Evolutionary conservation across 2,329 filamentous ascomycete species (phyloP).

Genomic region (Trichophyton simii): DNA sequence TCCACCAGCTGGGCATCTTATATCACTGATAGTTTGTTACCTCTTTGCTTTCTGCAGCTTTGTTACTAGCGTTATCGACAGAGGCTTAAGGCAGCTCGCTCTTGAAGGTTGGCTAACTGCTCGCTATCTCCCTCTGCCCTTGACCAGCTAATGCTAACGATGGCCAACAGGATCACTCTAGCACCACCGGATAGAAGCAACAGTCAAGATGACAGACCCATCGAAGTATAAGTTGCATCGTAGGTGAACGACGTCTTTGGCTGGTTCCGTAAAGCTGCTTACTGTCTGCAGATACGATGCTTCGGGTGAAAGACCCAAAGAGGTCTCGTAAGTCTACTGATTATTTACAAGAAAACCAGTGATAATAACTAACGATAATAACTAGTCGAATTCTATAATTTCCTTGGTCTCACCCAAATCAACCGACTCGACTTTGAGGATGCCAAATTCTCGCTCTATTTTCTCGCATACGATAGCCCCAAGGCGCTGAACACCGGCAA

Average conservation of each 20-base stretch:
- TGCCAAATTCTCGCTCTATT: conserved; percentile 89
- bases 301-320: conserved; percentile 90
- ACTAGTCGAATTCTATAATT: conserved; percentile 81
- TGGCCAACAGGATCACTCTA: background rate
- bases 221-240: conserved; percentile 55
- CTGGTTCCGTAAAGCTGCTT: background rate
- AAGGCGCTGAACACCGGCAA: conserved; percentile 60
- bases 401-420: conserved; percentile 75
- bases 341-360: background rate
- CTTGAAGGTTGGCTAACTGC: background rate
- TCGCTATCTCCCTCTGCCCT: background rate
- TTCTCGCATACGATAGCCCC: conserved; percentile 75
- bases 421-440: conserved; percentile 73
- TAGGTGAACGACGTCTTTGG: conserved; percentile 11
- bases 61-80: background rate
- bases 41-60: background rate
- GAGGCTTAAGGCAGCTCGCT: background rate
- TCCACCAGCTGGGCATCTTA: no score
- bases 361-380: background rate
- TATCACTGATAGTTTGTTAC: no score
- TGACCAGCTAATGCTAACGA: background rate
- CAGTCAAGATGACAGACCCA: conserved; percentile 46
- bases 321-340: conserved; percentile 46
- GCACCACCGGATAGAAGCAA: background rate
- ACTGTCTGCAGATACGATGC: conserved; percentile 43